phyloP scores from a whole-genome alignment of 2,329 filamentous ascomycete species.

The Colletotrichum zoysiae region DNA sequence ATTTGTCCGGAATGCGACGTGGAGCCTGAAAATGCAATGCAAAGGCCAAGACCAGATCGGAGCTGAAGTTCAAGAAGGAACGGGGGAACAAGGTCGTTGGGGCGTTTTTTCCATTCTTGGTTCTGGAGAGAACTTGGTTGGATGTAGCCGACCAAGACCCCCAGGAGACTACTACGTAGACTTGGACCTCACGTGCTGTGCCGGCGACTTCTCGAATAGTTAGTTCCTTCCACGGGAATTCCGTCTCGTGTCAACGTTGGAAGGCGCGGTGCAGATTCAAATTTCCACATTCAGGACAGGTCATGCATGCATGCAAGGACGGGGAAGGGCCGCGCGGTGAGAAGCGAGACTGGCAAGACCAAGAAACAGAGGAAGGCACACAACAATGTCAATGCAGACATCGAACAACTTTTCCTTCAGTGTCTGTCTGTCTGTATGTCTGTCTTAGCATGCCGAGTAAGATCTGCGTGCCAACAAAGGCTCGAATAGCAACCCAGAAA shows the following conservation, averaged over 20 bases:
- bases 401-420: neutral
- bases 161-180: no score
- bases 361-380: neutral
- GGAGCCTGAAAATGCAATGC: slow-evolving; percentile 2
- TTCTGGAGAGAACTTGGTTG: neutral
- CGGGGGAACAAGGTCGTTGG: no score
- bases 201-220: neutral
- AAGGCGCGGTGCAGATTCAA: neutral
- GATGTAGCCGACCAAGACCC: neutral
- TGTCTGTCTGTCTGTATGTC: no score
- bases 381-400: neutral
- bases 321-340: neutral
- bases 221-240: neutral
- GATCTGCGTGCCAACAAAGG: slow-evolving; percentile 19
- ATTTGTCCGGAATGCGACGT: slow-evolving; percentile 6
- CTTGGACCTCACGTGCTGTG: slow-evolving; percentile 2
- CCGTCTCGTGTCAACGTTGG: neutral
- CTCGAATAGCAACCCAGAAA: neutral
- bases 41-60: neutral
- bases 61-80: slow-evolving; percentile 1
- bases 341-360: neutral
- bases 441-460: slow-evolving; percentile 9
- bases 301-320: neutral
- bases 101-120: neutral
- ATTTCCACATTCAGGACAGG: neutral